phyloP scores from a whole-genome alignment of 169 alveolate genomes.

The Plasmodium gaboni region DNA sequence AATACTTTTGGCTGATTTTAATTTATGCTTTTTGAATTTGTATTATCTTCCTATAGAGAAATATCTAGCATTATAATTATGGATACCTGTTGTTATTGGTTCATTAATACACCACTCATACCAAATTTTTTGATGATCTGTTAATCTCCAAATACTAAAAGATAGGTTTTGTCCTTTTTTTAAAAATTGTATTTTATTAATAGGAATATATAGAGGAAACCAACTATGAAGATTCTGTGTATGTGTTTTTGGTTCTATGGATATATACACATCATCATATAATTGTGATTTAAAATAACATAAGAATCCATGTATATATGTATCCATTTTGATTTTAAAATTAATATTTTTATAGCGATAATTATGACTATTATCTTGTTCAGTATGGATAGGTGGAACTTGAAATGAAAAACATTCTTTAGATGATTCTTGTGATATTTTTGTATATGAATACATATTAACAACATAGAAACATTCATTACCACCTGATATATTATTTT shows the following conservation, averaged over 20 bases:
- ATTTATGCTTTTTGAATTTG: neutral
- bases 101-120: conserved; percentile 84
- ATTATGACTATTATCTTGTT: conserved; percentile 69
- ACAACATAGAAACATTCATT: conserved; percentile 74
- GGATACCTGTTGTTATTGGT: conserved; percentile 45
- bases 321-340: conserved; percentile 75
- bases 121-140: conserved; percentile 83
- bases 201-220: conserved; percentile 87
- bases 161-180: conserved; percentile 77
- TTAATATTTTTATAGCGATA: conserved; percentile 78
- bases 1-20: neutral
- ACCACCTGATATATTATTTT: conserved; percentile 76
- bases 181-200: conserved; percentile 74
- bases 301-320: conserved; percentile 84
- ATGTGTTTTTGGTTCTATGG: conserved; percentile 81
- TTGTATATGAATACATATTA: conserved; percentile 61
- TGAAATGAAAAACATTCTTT: conserved; percentile 31
- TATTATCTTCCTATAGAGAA: conserved; percentile 62
- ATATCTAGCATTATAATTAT: conserved; percentile 59
- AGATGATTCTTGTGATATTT: conserved; percentile 80
- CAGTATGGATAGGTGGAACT: conserved; percentile 17
- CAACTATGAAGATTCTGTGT: conserved; percentile 80
- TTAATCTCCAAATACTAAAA: conserved; percentile 84
- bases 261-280: conserved; percentile 78
- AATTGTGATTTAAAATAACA: conserved; percentile 82